A percentile compares a stretch with the other conserved stretches of the same genome.
Evolutionary conservation across 1,284 basidiomycete genomes (phyloP).

Genomic region (Earliella scabrosa): DNA sequence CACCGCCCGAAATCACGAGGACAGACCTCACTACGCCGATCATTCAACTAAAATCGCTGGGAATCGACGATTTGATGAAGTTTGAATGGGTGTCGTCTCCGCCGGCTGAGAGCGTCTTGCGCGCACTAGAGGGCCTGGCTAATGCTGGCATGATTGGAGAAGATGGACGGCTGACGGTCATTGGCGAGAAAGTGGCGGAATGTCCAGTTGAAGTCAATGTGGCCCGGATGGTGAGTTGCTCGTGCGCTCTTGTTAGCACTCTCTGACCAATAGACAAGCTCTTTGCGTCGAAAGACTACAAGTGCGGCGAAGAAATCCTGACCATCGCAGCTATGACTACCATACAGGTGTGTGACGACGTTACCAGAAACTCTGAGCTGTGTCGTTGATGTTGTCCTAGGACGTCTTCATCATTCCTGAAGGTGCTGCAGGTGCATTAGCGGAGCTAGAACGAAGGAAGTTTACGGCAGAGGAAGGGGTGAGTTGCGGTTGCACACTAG

Average conservation of each 20-base stretch:
- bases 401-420: slow-evolving; percentile 89
- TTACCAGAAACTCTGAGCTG: background rate
- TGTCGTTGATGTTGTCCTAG: too few relatives aligned
- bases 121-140: slow-evolving; percentile 79
- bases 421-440: slow-evolving; percentile 81
- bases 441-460: slow-evolving; percentile 89
- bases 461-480: slow-evolving; percentile 98
- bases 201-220: slow-evolving; percentile 78
- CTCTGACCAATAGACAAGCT: slow-evolving; percentile 58
- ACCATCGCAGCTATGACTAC: slow-evolving; percentile 96
- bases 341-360: slow-evolving; percentile 63
- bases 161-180: slow-evolving; percentile 65
- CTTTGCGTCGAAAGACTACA: slow-evolving; percentile 81
- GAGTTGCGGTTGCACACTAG: slow-evolving; percentile 26
- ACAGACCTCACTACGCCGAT: slow-evolving; percentile 89
- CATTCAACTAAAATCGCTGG: slow-evolving; percentile 91
- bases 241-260: background rate
- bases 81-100: slow-evolving; percentile 95
- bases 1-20: slow-evolving; percentile 89
- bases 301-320: slow-evolving; percentile 92
- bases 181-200: slow-evolving; percentile 77
- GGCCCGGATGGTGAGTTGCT: slow-evolving; percentile 70
- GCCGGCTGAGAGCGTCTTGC: slow-evolving; percentile 82
- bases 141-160: slow-evolving; percentile 75
- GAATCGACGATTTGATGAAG: slow-evolving; percentile 94